Evolutionary conservation across 148 eudicot species (phyloP), one percentile per base, ranked within the genome.

Genomic region (Nepenthes mirabilis): DNA sequence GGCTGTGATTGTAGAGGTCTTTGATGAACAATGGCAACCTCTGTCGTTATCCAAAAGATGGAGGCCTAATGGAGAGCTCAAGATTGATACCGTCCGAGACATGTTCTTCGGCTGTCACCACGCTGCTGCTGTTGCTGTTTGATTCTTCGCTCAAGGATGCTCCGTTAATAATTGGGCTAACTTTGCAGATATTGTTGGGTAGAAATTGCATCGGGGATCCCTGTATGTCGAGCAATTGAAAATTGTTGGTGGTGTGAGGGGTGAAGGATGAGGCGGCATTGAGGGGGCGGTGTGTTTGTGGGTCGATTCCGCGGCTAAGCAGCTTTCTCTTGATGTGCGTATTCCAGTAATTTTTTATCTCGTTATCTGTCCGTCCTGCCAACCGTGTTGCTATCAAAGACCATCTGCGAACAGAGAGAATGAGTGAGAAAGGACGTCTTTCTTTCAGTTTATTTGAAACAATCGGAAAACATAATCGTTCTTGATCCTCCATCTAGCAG

Each of bases 281-380:
- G 5, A 63, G 55, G n/a, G 59, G 34, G 14, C 75, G 69, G 33
- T 77, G 81, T 1, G 74, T 70, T 64, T 74, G 78, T 1, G 81
- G 81, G 60, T 77, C 78, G 35, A 74, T 61, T 3, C 81, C 81
- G 0, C 78, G 75, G n/a, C 69, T 77, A n/a, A 70, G 33, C 14
- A 77, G 81, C 65, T 77, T 77, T 40, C 75, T 37, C 49, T 70
- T 74, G 72, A 77, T 70, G 58, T 74, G 78, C 1, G 81, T 77
- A 58, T 77, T 77, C 81, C 81, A 77, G n/a, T 77, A 77, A 11
- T 77, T 77, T 67, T 77, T 77, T 2, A 77, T 74, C 50, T 77
- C 81, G 23, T 77, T 77, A 43, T 77, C 81, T 1, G 81, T 77
- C 52, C 81, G 64, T 47, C 81, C 81, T 0, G 78, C 73, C 5